A percentile compares a stretch with the other conserved stretches of the same genome.
phyloP scores from a whole-genome alignment of 805 yeast species.

The Grigorovia humatica region DNA sequence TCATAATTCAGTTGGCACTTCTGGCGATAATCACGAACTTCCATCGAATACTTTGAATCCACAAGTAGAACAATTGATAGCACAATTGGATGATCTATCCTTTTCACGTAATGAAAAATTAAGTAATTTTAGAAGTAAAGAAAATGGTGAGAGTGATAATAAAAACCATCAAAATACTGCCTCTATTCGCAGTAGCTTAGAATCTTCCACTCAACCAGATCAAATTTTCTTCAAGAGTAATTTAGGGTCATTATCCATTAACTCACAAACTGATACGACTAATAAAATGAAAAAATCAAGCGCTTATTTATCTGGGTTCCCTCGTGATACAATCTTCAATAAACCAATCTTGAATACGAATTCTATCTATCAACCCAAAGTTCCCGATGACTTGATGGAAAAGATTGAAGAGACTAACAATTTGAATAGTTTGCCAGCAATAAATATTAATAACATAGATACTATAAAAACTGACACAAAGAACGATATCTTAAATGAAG shows the following conservation, averaged over 20 bases:
- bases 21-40: neutral
- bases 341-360: constrained; percentile 3
- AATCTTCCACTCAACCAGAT: neutral
- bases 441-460: neutral
- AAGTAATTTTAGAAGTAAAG: neutral
- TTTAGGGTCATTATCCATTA: neutral
- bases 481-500: neutral
- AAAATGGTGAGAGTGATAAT: neutral
- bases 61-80: constrained; percentile 24
- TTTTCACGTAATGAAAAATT: constrained; percentile 16
- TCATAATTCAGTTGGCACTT: neutral
- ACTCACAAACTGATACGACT: neutral
- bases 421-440: neutral
- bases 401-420: neutral
- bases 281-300: constrained; percentile 24
- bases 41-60: constrained; percentile 6
- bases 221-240: neutral
- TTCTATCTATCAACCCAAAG: constrained; percentile 1
- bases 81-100: constrained; percentile 23
- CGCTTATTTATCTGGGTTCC: constrained; percentile 26
- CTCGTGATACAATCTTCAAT: neutral
- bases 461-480: too few relatives aligned
- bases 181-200: neutral
- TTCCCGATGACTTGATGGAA: neutral
- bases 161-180: neutral